Evolutionary conservation across 805 yeast species (phyloP).

Genomic region (Candida orba): DNA sequence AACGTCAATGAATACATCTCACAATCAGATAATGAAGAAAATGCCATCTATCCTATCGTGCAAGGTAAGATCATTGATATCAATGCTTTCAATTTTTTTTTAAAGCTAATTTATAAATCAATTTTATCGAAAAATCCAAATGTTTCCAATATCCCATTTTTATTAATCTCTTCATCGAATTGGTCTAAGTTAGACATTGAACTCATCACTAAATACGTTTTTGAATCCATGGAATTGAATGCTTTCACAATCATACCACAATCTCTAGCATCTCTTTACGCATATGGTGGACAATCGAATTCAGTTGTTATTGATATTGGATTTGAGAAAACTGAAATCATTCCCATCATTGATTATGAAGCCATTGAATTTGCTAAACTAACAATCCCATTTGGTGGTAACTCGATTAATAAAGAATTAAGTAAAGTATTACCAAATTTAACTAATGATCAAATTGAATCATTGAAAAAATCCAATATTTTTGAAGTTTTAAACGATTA

Average conservation of each 20-base stretch:
- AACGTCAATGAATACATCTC: conserved; percentile 28
- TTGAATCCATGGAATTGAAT: conserved; percentile 65
- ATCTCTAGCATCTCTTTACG: conserved; percentile 64
- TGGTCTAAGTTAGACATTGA: conserved; percentile 73
- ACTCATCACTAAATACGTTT: conserved; percentile 60
- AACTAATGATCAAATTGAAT: conserved; percentile 53
- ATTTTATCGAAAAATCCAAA: conserved; percentile 27
- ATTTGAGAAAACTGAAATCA: conserved; percentile 61
- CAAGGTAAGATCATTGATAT: conserved; percentile 60
- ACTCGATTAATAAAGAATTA: conserved; percentile 49
- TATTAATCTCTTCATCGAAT: conserved; percentile 54
- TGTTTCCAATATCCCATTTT: conserved; percentile 53
- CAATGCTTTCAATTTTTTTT: conserved; percentile 60
- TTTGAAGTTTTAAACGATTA: conserved; percentile 75
- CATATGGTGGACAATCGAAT: conserved; percentile 59
- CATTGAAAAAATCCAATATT: conserved; percentile 64
- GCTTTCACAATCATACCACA: conserved; percentile 66
- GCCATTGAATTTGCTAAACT: conserved; percentile 48
- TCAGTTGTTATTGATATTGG: conserved; percentile 81
- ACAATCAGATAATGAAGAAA: conserved; percentile 26
- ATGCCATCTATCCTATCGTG: conserved; percentile 54
- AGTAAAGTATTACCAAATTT: conserved; percentile 51
- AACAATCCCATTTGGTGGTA: conserved; percentile 54
- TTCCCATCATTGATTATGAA: conserved; percentile 73
- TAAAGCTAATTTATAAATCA: conserved; percentile 41